A percentile compares a stretch with the other conserved stretches of the same genome.
Conservation (phyloP, 768 basidiomycete genomes). For the Gyrodon lividus region DNA sequence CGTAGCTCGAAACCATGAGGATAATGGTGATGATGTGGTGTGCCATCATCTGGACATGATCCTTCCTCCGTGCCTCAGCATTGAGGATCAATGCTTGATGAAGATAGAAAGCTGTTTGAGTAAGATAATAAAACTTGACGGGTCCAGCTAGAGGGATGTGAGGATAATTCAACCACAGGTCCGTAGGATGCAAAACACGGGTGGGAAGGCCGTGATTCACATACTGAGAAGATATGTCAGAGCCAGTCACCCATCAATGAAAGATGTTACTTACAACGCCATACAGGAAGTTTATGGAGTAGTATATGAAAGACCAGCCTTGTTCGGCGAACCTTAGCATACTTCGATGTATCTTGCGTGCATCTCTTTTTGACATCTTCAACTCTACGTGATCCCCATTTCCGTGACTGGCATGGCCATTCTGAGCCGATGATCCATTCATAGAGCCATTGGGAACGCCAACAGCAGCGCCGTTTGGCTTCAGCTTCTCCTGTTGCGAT, state of each 20-base stretch:
- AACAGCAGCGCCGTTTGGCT: conserved; percentile 26
- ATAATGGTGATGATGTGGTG: conserved; percentile 90
- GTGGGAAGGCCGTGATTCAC: conserved; percentile 74
- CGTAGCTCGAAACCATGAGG: conserved; percentile 78
- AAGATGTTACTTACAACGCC: conserved; percentile 69
- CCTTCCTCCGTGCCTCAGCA: conserved; percentile 87
- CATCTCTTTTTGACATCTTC: conserved; percentile 43
- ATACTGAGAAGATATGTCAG: conserved; percentile 53
- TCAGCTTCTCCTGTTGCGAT: conserved; percentile 19
- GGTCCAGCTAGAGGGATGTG: conserved; percentile 76
- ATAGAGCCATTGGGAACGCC: conserved; percentile 26
- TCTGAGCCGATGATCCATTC: conserved; percentile 24
- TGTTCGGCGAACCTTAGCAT: conserved; percentile 93
- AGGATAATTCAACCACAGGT: conserved; percentile 81
- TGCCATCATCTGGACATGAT: conserved; percentile 94
- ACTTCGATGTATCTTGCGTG: conserved; percentile 62
- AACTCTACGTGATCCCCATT: conserved; percentile 22
- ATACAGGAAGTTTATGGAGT: conserved; percentile 67
- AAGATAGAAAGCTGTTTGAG: conserved; percentile 83
- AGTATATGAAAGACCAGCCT: conserved; percentile 87
- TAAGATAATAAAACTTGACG: conserved; percentile 87
- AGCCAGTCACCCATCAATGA: conserved; percentile 1
- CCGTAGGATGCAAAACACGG: conserved; percentile 55
- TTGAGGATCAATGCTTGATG: conserved; percentile 92
- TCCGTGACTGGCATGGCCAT: conserved; percentile 30